Base-by-base conservation (phyloP, 805 yeast genomes). In the Lipomyces yamadae region DNA sequence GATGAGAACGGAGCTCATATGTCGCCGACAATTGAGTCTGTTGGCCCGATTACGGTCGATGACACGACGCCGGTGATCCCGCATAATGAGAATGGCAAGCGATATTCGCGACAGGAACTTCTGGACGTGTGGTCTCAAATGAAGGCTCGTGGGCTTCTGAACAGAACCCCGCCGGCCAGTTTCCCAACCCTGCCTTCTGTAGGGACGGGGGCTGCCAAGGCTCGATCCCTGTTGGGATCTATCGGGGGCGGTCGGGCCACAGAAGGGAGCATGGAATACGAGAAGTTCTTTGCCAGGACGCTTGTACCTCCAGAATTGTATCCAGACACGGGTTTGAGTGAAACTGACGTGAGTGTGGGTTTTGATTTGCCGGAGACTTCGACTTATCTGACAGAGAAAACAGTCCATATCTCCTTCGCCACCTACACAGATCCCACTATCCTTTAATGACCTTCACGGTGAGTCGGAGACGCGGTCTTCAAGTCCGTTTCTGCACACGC, bases 61-160 rank as follows among this genome's bases (percentile, higher is more conserved):
- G 39, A 35, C 39, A 2, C 39, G 13, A 11, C 55, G 1, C 34
- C 55, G n/a, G 32, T 63, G 34, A 67, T 67, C 18, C 65, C 70
- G 0, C 57, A 45, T 29, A 68, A 68, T 52, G 62, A 39, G 34
- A 34, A 58, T 37, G 71, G 71, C n/a, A 59, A 55, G 53, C 64
- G 68, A 6, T 67, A 65, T 37, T 56, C 71, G 30, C 54, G 59
- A 18, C 63, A 66, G 15, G 71, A 68, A 35, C 56, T 68, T 18
- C 66, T 68, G 29, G 60, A 58, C 15, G 56, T 67, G 24, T 64
- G 53, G 34, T 24, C 58, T 11, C 59, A 55, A 18, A 64, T 67
- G 68, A 54, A 62, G 52, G 33, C 56, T 13, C 8, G 29, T 39
- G 70, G 70, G n/a, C 39, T n/a, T 8, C 18, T 64, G 10, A 11